phyloP scores from a whole-genome alignment of 2,329 filamentous ascomycete genomes.

The Microcyclosporella mali region DNA sequence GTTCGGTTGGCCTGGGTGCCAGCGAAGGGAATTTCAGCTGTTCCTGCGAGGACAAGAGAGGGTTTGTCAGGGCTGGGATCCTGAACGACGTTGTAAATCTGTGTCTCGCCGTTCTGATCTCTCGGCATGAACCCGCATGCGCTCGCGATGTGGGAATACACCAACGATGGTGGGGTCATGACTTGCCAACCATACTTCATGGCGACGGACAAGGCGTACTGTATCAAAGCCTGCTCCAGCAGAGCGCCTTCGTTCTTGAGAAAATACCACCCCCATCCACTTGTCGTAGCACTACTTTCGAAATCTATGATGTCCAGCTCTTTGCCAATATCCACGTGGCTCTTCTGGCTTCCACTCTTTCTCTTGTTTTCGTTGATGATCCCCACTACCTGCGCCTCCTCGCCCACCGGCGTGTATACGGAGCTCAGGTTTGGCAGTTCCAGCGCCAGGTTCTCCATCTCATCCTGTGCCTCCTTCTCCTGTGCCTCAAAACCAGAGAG shows the following conservation, averaged over 20 bases:
- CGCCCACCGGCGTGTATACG: slow-evolving; percentile 64
- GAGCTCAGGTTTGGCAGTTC: slow-evolving; percentile 72
- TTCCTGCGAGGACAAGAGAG: slow-evolving; percentile 71
- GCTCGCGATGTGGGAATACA: slow-evolving; percentile 83
- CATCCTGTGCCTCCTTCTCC: slow-evolving; percentile 49
- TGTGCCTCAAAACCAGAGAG: slow-evolving; percentile 55
- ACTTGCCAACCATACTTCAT: slow-evolving; percentile 69
- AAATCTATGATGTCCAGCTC: slow-evolving; percentile 92
- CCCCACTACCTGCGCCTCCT: slow-evolving; percentile 58
- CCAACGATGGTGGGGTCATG: slow-evolving; percentile 79
- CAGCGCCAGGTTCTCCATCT: slow-evolving; percentile 18
- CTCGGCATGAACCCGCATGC: slow-evolving; percentile 93
- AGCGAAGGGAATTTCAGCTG: slow-evolving; percentile 90
- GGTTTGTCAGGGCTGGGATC: slow-evolving; percentile 60
- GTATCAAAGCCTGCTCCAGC: slow-evolving; percentile 88
- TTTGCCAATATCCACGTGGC: slow-evolving; percentile 68
- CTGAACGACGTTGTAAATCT: slow-evolving; percentile 69
- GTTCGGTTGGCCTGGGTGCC: slow-evolving; percentile 75
- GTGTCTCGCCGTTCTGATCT: slow-evolving; percentile 83
- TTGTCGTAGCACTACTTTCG: slow-evolving; percentile 67
- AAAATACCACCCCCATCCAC: slow-evolving; percentile 98
- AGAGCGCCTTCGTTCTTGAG: slow-evolving; percentile 84
- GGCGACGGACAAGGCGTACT: slow-evolving; percentile 73
- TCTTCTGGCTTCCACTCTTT: slow-evolving; percentile 10
- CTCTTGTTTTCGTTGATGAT: slow-evolving; percentile 60